phyloP scores from a whole-genome alignment of 1,284 basidiomycete species.

The Leccinum olivaceoglutinosum region DNA sequence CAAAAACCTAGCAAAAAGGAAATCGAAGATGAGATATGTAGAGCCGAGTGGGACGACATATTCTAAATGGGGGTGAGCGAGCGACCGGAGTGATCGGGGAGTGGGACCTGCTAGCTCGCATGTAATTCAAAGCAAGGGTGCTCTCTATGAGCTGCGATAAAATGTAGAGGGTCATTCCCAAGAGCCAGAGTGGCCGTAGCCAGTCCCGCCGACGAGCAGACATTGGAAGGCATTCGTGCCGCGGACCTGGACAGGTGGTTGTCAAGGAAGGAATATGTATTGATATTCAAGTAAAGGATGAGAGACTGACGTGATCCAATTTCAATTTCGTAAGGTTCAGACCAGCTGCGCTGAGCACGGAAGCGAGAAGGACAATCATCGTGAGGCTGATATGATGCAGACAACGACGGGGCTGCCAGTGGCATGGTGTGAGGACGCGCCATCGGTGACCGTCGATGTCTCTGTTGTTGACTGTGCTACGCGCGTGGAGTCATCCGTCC shows the following conservation, averaged over 20 bases:
- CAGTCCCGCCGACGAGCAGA: constrained; percentile 62
- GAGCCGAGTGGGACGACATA: constrained; percentile 83
- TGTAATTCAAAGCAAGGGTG: constrained; percentile 80
- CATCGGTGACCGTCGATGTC: too few relatives aligned
- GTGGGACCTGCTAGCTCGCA: constrained; percentile 63
- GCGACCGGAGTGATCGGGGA: not conserved
- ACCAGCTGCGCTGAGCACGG: too few relatives aligned
- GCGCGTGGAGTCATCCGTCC: too few relatives aligned
- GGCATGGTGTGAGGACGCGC: too few relatives aligned
- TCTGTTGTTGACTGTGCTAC: too few relatives aligned
- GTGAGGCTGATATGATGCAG: too few relatives aligned
- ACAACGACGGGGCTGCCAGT: too few relatives aligned
- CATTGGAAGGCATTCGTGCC: constrained; percentile 63
- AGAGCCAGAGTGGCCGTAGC: constrained; percentile 74
- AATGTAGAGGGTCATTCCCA: constrained; percentile 80
- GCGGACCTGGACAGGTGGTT: constrained; percentile 43
- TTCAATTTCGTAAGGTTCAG: too few relatives aligned
- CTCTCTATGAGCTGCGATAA: constrained; percentile 82
- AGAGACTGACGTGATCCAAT: too few relatives aligned
- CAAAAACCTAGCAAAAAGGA: constrained; percentile 79
- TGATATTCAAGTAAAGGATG: too few relatives aligned
- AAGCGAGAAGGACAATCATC: too few relatives aligned
- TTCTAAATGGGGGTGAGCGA: constrained; percentile 45
- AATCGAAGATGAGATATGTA: constrained; percentile 84
- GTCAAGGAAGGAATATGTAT: constrained; percentile 2